Conservation (phyloP, 805 yeast species). For the Zygotorulaspora sp. region DNA sequence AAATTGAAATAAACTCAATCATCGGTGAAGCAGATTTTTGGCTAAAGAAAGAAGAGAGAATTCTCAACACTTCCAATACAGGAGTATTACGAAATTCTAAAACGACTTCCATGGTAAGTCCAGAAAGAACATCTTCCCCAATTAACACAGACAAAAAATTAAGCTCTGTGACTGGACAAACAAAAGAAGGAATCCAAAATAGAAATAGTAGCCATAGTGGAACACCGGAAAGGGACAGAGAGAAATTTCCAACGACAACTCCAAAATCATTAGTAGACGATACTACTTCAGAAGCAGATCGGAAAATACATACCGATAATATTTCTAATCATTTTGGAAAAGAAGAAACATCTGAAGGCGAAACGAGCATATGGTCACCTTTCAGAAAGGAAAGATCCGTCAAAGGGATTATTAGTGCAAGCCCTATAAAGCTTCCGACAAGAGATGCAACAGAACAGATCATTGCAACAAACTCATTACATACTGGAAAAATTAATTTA, state of each 20-base stretch:
- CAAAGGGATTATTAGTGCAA: neutral
- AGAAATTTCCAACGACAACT: slow-evolving; percentile 14
- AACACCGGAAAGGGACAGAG: slow-evolving; percentile 10
- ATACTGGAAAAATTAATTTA: neutral
- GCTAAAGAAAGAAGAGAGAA: slow-evolving; percentile 18
- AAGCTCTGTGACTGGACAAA: slow-evolving; percentile 3
- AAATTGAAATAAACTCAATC: slow-evolving; percentile 17
- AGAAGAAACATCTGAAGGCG: too few species aligned
- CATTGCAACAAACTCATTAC: neutral
- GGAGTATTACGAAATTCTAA: slow-evolving; percentile 1
- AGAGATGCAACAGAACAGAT: neutral
- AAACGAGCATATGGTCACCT: slow-evolving; percentile 30
- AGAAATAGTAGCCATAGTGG: slow-evolving; percentile 5
- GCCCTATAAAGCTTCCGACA: neutral
- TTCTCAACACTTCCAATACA: neutral
- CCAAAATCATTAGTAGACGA: slow-evolving; percentile 18
- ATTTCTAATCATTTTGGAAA: neutral
- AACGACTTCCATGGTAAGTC: slow-evolving; percentile 11
- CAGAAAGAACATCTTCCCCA: slow-evolving; percentile 14
- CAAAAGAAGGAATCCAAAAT: slow-evolving; percentile 1
- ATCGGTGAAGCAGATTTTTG: slow-evolving; percentile 21
- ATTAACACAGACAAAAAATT: slow-evolving; percentile 4
- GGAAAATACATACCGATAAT: slow-evolving; percentile 1
- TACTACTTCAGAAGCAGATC: neutral
- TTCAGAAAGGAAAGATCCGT: slow-evolving; percentile 14